phyloP scores from a whole-genome alignment of 2,329 filamentous ascomycete species.

The Periconia sp. region DNA sequence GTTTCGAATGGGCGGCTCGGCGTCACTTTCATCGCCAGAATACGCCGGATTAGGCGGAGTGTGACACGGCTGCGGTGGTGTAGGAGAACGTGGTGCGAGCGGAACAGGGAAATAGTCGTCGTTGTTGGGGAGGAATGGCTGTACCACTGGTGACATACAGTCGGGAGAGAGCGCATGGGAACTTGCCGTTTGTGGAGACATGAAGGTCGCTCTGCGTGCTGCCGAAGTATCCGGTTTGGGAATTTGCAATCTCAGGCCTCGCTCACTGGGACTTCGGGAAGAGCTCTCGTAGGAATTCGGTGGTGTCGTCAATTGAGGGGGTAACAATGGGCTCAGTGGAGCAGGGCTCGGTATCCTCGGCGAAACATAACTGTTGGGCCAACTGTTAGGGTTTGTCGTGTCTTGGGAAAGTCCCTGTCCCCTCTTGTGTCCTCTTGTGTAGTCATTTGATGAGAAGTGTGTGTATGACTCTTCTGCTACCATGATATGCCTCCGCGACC shows the following conservation, averaged over 20 bases:
- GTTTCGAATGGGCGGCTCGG: conserved; percentile 5
- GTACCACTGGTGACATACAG: conserved; percentile 19
- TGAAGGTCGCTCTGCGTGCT: conserved; percentile 3
- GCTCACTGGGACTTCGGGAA: conserved; percentile 18
- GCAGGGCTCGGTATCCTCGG: conserved; percentile 21
- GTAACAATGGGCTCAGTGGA: conserved; percentile 22
- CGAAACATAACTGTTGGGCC: conserved; percentile 16
- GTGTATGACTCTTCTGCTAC: conserved; percentile 11
- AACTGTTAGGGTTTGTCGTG: conserved; percentile 7
- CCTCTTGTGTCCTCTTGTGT: conserved; percentile 14
- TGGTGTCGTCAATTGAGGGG: conserved; percentile 14
- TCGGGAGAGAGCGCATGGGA: conserved; percentile 28
- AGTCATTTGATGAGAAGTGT: conserved; percentile 14
- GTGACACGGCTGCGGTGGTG: conserved; percentile 16
- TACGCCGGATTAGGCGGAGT: conserved; percentile 7
- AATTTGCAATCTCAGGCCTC: conserved; percentile 26
- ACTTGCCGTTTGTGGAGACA: conserved; percentile 31
- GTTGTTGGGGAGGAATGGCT: conserved; percentile 21
- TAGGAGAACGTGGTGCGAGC: conserved; percentile 13
- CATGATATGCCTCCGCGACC: conserved; percentile 13
- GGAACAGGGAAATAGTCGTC: conserved; percentile 4
- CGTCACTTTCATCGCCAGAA: conserved; percentile 10
- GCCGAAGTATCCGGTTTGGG: conserved; percentile 10
- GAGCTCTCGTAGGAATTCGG: conserved; percentile 7
- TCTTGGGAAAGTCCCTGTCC: conserved; percentile 13